Percentiles rank a stretch among this genome's conserved stretches.
Conservation (phyloP, 148 eudicot species). For the Rheum nobile region DNA sequence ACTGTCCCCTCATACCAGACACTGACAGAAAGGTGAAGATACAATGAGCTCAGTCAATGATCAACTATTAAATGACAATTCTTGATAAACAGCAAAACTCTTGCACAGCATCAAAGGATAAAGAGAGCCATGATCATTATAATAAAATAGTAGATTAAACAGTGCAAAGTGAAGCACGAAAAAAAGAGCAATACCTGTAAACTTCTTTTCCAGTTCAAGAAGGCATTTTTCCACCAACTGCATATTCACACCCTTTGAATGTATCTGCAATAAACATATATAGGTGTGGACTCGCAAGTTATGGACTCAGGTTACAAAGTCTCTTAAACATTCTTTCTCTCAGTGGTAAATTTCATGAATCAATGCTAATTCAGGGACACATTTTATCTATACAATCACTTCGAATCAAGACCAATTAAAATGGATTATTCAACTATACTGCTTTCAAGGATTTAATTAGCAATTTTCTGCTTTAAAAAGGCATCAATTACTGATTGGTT, state of each 20-base stretch:
- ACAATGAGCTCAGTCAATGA: not conserved
- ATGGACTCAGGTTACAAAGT: not conserved
- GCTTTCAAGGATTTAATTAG: not conserved
- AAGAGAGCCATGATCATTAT: not conserved
- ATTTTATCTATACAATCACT: not conserved
- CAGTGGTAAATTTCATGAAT: not conserved
- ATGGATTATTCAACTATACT: not conserved
- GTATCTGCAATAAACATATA: constrained; percentile 46
- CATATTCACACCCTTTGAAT: constrained; percentile 68
- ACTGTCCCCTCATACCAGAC: not conserved
- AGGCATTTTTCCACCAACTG: constrained; percentile 49
- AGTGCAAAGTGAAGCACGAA: not conserved
- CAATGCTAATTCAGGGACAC: not conserved
- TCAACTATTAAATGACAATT: not conserved
- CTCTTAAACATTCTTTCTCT: not conserved
- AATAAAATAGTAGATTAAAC: not conserved
- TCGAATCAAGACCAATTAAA: not conserved
- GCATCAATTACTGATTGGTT: not conserved
- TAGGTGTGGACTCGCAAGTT: not conserved
- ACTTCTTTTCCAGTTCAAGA: constrained; percentile 52
- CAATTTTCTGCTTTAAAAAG: not conserved
- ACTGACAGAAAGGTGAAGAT: not conserved
- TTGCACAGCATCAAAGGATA: not conserved
- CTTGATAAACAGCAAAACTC: not conserved
- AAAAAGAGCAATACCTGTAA: constrained; percentile 34